A percentile compares a stretch with the other conserved stretches of the same genome.
These are phyloP conservation scores for Rhipidocladum racemiflorum DNA, from an alignment of 176 grass and related monocot genomes.

Conservation along the genomic window DNA sequence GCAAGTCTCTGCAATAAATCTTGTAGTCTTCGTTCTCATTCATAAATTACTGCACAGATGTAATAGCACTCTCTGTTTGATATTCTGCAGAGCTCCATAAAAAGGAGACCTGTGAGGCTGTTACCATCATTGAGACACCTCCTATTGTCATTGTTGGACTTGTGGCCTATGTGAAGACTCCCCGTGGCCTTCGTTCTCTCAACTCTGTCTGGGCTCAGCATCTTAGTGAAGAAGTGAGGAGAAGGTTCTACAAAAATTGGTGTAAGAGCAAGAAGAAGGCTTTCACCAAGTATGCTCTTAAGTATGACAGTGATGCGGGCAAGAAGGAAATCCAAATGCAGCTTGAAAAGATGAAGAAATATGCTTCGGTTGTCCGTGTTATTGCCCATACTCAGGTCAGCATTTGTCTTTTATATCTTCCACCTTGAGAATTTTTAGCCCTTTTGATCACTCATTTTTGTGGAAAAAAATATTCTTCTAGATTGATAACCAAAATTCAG, in stretches of 20 bases:
- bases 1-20: not conserved
- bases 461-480: not conserved
- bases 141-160: constrained; percentile 85
- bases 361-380: constrained; percentile 79
- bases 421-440: not conserved
- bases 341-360: constrained; percentile 97
- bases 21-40: not conserved
- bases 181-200: constrained; percentile 70
- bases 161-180: constrained; percentile 89
- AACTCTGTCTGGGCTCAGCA: constrained; percentile 97
- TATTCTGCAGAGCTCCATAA: constrained; percentile 73
- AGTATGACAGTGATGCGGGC: constrained; percentile 68
- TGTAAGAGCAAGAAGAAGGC: constrained; percentile 98
- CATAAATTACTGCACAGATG: not conserved
- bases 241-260: constrained; percentile 97
- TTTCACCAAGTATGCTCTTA: constrained; percentile 81
- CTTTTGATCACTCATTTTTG: not conserved
- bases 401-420: not conserved
- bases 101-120: constrained; percentile 95
- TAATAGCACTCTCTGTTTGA: not conserved
- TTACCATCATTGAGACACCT: constrained; percentile 80
- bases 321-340: constrained; percentile 83
- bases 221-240: constrained; percentile 83
- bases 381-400: constrained; percentile 81
- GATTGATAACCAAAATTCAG: not conserved